These are phyloP conservation scores for Cylindricascospora bacillispora DNA, from an alignment of 1,139 yeast genomes.

Conservation along the genomic window DNA sequence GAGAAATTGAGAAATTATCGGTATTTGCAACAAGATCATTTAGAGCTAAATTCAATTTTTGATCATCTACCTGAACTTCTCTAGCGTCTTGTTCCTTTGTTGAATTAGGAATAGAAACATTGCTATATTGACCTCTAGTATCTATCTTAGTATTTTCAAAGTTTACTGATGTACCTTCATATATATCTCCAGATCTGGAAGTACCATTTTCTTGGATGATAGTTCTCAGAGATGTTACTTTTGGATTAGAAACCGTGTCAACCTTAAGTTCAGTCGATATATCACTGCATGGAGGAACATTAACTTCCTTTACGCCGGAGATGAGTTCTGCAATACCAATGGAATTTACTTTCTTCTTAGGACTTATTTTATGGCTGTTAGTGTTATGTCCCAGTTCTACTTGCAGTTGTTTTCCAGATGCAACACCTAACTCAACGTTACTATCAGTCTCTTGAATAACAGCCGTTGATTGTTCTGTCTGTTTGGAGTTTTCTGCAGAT, in stretches of 20 bases:
- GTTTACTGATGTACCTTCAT: neutral
- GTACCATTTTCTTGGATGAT: neutral
- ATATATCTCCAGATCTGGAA: too few relatives aligned
- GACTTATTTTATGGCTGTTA: too few relatives aligned
- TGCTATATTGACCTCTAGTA: neutral
- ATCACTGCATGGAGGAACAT: neutral
- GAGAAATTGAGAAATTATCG: conserved; percentile 46
- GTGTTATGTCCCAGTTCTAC: conserved; percentile 3
- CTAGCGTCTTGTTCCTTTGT: neutral
- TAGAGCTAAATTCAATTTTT: conserved; percentile 21
- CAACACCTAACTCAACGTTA: conserved; percentile 12
- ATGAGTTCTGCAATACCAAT: too few relatives aligned
- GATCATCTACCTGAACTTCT: conserved; percentile 27
- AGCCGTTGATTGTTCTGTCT: neutral
- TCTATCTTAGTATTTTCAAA: neutral
- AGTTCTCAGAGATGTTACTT: neutral
- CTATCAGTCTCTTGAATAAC: conserved; percentile 2
- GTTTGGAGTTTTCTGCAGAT: neutral
- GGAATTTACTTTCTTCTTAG: too few relatives aligned
- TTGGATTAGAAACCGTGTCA: neutral
- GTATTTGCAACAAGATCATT: conserved; percentile 31
- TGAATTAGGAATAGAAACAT: neutral
- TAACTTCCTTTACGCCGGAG: neutral
- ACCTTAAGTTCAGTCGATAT: neutral
- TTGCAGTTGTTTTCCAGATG: conserved; percentile 21